Percentiles rank a stretch among this genome's conserved stretches.
Evolutionary conservation across 305 asterid species (phyloP).

Genomic region (Withania somnifera): DNA sequence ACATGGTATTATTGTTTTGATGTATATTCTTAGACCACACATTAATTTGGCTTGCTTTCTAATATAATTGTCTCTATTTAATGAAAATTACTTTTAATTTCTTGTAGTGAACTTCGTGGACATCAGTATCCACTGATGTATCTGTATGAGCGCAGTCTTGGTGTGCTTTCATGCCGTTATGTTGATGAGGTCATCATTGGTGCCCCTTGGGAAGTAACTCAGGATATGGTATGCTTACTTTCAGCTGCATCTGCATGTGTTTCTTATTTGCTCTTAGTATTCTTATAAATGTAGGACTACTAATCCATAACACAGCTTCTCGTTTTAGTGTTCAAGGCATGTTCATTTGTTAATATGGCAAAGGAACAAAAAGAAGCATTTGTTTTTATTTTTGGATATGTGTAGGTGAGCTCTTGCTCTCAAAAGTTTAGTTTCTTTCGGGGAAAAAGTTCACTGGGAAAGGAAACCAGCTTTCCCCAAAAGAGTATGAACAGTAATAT

Average conservation of each 20-base stretch:
- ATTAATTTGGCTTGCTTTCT: neutral
- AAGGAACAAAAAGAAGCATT: neutral
- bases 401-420: neutral
- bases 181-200: constrained; percentile 96
- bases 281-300: neutral
- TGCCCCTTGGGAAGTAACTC: constrained; percentile 79
- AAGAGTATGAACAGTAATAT: neutral
- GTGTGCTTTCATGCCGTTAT: constrained; percentile 83
- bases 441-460: neutral
- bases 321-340: neutral
- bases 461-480: neutral
- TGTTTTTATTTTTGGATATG: neutral
- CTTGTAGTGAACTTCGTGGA: constrained; percentile 72
- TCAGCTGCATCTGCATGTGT: neutral
- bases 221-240: constrained; percentile 54
- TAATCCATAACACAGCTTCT: neutral
- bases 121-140: constrained; percentile 68
- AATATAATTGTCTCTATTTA: neutral
- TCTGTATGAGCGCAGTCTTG: constrained; percentile 87
- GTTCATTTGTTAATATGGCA: neutral
- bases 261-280: neutral
- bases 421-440: neutral
- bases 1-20: neutral
- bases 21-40: neutral
- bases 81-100: constrained; percentile 2